phyloP scores from a whole-genome alignment of 2,329 filamentous ascomycete genomes.

The Cryphonectria nitschkei region DNA sequence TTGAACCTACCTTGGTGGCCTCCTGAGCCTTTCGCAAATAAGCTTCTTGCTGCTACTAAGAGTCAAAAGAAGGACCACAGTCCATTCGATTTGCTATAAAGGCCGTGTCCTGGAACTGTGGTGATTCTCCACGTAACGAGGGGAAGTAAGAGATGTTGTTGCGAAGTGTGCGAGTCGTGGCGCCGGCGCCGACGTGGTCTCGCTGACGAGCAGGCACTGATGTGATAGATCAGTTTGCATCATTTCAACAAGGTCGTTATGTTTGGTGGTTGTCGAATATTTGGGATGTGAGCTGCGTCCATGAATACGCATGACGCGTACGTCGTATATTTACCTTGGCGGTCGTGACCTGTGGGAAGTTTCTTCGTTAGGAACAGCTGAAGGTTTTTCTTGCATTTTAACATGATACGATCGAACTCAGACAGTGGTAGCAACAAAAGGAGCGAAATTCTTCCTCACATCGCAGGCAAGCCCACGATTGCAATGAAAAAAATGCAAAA shows the following conservation, averaged over 20 bases:
- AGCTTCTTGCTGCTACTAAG: background rate
- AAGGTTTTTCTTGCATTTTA: background rate
- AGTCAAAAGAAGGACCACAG: background rate
- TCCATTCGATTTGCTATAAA: background rate
- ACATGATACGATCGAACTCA: background rate
- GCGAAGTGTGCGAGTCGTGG: background rate
- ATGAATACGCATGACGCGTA: background rate
- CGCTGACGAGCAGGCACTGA: background rate
- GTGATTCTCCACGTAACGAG: background rate
- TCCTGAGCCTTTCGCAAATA: background rate
- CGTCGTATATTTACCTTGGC: no score
- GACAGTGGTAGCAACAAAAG: background rate
- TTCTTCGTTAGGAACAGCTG: no score
- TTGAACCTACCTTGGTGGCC: background rate
- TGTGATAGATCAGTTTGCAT: background rate
- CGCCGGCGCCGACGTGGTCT: background rate
- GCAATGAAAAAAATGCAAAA: constrained; percentile 58
- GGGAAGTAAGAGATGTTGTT: background rate
- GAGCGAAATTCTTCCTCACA: constrained; percentile 55
- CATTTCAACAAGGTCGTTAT: background rate
- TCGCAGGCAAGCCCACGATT: constrained; percentile 50
- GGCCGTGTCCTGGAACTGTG: background rate
- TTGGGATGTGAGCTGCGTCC: no score
- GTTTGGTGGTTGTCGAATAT: background rate
- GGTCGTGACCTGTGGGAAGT: no score